Evolutionary conservation across 441 rosid species (phyloP), one percentile per base, ranked within the genome.

Genomic region (Mallotus japonicus): DNA sequence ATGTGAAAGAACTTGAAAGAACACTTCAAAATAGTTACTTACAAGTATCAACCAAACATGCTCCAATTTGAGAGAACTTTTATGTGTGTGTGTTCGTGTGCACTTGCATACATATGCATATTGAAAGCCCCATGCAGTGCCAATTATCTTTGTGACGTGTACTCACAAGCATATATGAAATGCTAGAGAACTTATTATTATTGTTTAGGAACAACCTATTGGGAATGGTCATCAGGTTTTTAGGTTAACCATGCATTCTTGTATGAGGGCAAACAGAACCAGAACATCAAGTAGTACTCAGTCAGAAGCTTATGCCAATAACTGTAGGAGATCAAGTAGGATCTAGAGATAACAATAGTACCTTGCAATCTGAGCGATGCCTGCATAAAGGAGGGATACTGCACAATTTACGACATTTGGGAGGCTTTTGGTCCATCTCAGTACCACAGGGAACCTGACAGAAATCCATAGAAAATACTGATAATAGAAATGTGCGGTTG

Each of bases 371-470:
- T 74, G 91, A 79, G 77, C 76, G 87, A 80, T 95, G 99, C 83
- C 92, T 85, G 81, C 99, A 95, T 51, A 92, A 75, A 62, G 83
- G 85, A 69, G 84, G 73, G 83, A 87, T 78, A 28, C 69, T 74
- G 77, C 99, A 95, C 46, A 83, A 73, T 76, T 90, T 95, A 65
- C 86, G 95, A 77, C 97, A 95, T 85, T 78, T 84, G 70, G 97
- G 97, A 84, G 99, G 96, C 82, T 87, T 90, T 79, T 92, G 97
- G 67, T 87, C 84, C 86, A 74, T 86, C 84, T 94, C 97, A 55
- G 91, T 87, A 73, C 99, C 99, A 80, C 99, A 94, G 22, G 99
- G 97, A 83, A 94, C 99, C 97, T 94, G 79, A 66, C 28, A 71
- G 57, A 66, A 81, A 54, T 47, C 56, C 61, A 71, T 7, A 65